Evolutionary conservation across 176 grass and related monocot genomes (phyloP), one percentile per base, ranked within the genome.

Genomic region (Aechmea fasciata): DNA sequence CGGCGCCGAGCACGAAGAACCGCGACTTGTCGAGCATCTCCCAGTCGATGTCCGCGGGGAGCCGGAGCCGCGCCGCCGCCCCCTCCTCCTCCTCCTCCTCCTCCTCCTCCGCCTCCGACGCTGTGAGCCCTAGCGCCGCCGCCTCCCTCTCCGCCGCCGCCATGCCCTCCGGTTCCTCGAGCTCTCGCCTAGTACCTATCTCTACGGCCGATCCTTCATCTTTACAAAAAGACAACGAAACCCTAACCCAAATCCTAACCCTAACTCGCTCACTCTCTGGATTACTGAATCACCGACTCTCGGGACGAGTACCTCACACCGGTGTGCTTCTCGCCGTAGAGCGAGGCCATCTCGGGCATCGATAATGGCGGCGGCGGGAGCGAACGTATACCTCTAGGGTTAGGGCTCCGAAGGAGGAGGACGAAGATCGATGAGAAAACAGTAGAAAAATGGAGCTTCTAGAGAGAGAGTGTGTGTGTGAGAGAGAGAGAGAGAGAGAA

Each of bases 1-100:
- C 70, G 69, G 78, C 70, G 50, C 70, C 78, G n/a, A 80, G 78
- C 25, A 80, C 64, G 78, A 80, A 80, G 78, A 80, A 80, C n/a
- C 70, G 70, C 18, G 78, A 73, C 63, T 80, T 80, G 63, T 80
- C 70, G 25, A 80, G 78, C 7, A 51, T 59, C 57, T 80, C 78
- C 70, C 78, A 80, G 69, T 80, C 50, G 48, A 80, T 73, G 13
- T 80, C 78, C 49, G 78, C 49, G 9, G 78, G 77, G 63, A 80
- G 78, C 19, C 68, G 70, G n/a, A 80, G 70, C 29, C 26, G 64
- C 29, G 70, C 49, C 22, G 70, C 47, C 13, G 52, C 51, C 0
- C 61, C 52, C 26, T 66, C 77, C 61, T 23, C 22, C n/a, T 26
- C 55, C 18, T 57, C 50, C 10, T 67, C 57, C 47, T 61, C 7